phyloP scores from a whole-genome alignment of 208 protist species.

The Lotmaria passim region DNA sequence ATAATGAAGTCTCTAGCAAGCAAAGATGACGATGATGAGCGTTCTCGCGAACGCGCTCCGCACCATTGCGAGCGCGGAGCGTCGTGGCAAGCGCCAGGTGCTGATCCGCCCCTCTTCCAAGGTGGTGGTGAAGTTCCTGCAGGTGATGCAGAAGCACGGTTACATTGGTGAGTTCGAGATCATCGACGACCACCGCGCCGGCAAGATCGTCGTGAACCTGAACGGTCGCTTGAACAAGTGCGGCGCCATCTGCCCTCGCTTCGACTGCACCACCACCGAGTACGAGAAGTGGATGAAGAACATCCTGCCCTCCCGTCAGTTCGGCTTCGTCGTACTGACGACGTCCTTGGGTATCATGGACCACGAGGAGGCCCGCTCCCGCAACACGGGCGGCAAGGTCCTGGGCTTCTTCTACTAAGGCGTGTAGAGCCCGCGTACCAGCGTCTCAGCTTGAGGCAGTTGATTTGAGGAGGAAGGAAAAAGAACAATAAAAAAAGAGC shows the following conservation, averaged over 20 bases:
- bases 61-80: slow-evolving; percentile 99
- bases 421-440: not conserved
- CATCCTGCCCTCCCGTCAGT: slow-evolving; percentile 99
- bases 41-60: slow-evolving; percentile 99
- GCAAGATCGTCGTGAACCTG: slow-evolving; percentile 99
- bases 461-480: not conserved
- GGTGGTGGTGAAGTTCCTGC: slow-evolving; percentile 99
- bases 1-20: too few species aligned
- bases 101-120: slow-evolving; percentile 99
- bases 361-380: slow-evolving; percentile 99
- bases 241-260: slow-evolving; percentile 99
- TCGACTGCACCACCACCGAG: slow-evolving; percentile 95
- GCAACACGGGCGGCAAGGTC: slow-evolving; percentile 99
- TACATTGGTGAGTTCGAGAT: slow-evolving; percentile 99
- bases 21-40: slow-evolving; percentile 99
- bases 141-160: slow-evolving; percentile 99
- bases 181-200: slow-evolving; percentile 99
- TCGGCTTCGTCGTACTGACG: slow-evolving; percentile 99
- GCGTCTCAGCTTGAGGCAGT: slow-evolving; percentile 23
- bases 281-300: slow-evolving; percentile 99
- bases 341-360: slow-evolving; percentile 99
- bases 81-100: slow-evolving; percentile 99
- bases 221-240: slow-evolving; percentile 99
- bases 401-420: slow-evolving; percentile 99
- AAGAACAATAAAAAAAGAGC: too few species aligned